phyloP scores from a whole-genome alignment of 805 yeast genomes.

The Kodamaea kaohsiungensis region DNA sequence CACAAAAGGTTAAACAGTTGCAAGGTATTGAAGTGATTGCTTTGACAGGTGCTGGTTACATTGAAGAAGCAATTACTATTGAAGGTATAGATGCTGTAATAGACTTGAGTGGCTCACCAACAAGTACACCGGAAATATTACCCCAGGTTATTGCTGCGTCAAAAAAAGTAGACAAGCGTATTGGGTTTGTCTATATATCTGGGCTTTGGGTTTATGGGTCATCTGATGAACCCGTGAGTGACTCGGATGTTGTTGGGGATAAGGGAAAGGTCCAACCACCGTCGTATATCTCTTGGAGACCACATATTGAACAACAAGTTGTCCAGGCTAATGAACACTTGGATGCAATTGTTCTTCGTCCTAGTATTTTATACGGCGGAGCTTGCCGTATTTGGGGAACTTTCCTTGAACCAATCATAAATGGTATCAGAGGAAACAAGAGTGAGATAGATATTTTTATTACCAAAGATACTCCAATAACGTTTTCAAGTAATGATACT shows the following conservation, averaged over 20 bases:
- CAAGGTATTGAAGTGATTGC: neutral
- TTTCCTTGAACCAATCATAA: neutral
- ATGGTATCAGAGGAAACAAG: neutral
- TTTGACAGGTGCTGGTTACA: neutral
- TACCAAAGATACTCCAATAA: neutral
- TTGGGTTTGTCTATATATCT: conserved; percentile 2
- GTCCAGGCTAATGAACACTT: neutral
- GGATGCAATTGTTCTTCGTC: conserved; percentile 4
- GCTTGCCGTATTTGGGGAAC: conserved; percentile 2
- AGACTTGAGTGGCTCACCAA: neutral
- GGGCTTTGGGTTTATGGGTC: conserved; percentile 9
- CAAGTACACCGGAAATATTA: neutral
- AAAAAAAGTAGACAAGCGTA: neutral
- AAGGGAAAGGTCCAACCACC: neutral
- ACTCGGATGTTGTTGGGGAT: neutral
- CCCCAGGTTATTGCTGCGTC: neutral
- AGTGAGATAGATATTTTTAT: neutral
- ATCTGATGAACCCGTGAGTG: neutral
- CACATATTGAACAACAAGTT: neutral
- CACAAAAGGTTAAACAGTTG: neutral
- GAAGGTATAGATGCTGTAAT: neutral
- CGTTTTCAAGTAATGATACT: neutral
- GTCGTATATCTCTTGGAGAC: neutral
- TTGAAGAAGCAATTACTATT: neutral
- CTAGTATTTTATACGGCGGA: conserved; percentile 6